Percentiles rank a stretch among this genome's conserved stretches.
These are phyloP conservation scores for Cladosporium phlei DNA, from an alignment of 2,329 filamentous ascomycete genomes.

Conservation along the genomic window DNA sequence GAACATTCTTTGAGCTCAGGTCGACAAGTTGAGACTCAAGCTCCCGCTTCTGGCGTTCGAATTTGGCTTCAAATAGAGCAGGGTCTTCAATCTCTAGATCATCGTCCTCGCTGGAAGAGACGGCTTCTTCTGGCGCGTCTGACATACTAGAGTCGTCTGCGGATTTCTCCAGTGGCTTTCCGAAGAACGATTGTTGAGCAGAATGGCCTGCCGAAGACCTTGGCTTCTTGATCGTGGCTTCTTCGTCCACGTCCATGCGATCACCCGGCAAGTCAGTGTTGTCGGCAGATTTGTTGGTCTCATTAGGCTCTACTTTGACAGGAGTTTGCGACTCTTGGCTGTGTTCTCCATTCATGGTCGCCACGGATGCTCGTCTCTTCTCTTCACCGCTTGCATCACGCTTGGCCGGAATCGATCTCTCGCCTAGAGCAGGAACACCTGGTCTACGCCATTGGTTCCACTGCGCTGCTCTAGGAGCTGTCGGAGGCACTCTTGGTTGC, in stretches of 20 bases:
- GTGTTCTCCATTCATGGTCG: slow-evolving; percentile 5
- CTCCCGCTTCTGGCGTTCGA: slow-evolving; percentile 41
- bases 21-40: slow-evolving; percentile 42
- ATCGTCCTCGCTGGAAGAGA: slow-evolving; percentile 42
- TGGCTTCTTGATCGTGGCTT: slow-evolving; percentile 16
- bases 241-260: slow-evolving; percentile 25
- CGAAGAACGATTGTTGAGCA: slow-evolving; percentile 31
- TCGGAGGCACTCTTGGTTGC: slow-evolving; percentile 20
- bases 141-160: slow-evolving; percentile 17
- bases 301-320: slow-evolving; percentile 14
- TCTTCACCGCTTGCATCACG: slow-evolving; percentile 43
- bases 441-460: slow-evolving; percentile 42
- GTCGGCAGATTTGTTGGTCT: neutral
- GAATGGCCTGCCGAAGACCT: slow-evolving; percentile 22
- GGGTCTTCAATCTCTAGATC: slow-evolving; percentile 45
- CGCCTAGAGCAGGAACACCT: slow-evolving; percentile 26
- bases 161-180: slow-evolving; percentile 22
- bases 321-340: slow-evolving; percentile 5
- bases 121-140: slow-evolving; percentile 22
- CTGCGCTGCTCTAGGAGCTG: slow-evolving; percentile 28
- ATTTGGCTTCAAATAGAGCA: slow-evolving; percentile 43
- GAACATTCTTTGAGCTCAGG: slow-evolving; percentile 37
- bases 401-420: slow-evolving; percentile 38
- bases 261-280: slow-evolving; percentile 10
- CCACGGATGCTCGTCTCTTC: slow-evolving; percentile 22